Conservation (phyloP, 257 asterid genomes). For the Fraxinus excelsior region DNA sequence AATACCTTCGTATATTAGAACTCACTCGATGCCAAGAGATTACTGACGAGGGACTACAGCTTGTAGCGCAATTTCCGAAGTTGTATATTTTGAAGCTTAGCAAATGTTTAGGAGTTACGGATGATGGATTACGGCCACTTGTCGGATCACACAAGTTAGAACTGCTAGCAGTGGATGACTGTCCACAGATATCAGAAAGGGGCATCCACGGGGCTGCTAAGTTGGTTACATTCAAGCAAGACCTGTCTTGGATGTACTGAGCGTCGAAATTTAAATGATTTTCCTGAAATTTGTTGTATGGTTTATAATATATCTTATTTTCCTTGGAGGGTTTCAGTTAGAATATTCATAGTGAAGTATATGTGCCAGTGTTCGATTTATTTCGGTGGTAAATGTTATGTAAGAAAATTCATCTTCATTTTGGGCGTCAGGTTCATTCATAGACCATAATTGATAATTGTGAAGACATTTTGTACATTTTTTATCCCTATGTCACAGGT, state of each 20-base stretch:
- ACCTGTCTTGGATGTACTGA: conserved; percentile 78
- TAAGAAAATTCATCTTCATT: background rate
- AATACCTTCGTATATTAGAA: conserved; percentile 58
- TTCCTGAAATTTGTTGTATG: background rate
- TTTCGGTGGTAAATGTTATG: background rate
- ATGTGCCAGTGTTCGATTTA: background rate
- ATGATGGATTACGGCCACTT: conserved; percentile 68
- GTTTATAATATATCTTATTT: background rate
- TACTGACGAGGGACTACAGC: conserved; percentile 75
- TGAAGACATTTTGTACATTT: background rate
- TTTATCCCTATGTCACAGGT: background rate
- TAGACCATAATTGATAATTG: background rate
- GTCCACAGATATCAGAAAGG: conserved; percentile 78
- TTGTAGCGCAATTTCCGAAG: conserved; percentile 47
- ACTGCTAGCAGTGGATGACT: conserved; percentile 62
- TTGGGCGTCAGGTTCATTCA: background rate
- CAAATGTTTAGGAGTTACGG: conserved; percentile 71
- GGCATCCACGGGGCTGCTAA: conserved; percentile 68
- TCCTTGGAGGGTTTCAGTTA: background rate
- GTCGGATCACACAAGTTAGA: conserved; percentile 55
- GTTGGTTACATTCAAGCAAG: conserved; percentile 61
- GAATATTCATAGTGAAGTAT: background rate
- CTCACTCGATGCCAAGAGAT: conserved; percentile 79
- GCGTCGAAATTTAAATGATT: background rate
- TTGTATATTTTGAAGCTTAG: conserved; percentile 55